Conservation (phyloP, 2,329 filamentous ascomycete species). For the Pseudogymnoascus sp. region DNA sequence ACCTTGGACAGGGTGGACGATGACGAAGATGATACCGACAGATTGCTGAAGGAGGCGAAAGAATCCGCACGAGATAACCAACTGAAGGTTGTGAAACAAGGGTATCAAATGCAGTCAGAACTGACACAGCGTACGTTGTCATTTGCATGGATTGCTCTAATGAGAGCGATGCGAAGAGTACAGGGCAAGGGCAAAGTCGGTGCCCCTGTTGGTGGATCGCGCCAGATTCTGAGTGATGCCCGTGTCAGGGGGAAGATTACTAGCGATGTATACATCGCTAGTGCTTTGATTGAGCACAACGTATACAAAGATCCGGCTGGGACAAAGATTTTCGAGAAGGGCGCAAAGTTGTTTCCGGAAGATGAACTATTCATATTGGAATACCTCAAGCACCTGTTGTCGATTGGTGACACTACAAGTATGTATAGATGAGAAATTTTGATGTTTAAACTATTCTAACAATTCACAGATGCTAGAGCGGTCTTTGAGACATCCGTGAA, state of each 20-base stretch:
- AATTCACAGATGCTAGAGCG: conserved; percentile 68
- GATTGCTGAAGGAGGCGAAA: conserved; percentile 27
- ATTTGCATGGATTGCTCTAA: conserved; percentile 89
- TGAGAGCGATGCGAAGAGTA: conserved; percentile 86
- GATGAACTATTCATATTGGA: conserved; percentile 91
- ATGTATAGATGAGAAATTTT: conserved; percentile 33
- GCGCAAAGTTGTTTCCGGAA: conserved; percentile 85
- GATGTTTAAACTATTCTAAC: conserved; percentile 15
- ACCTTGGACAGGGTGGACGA: conserved; percentile 43
- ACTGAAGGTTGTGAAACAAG: conserved; percentile 53
- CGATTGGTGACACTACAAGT: conserved; percentile 90
- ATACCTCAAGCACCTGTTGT: conserved; percentile 90
- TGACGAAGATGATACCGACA: conserved; percentile 38
- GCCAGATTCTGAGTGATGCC: conserved; percentile 83
- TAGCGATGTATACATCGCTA: conserved; percentile 90
- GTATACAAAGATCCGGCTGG: conserved; percentile 92
- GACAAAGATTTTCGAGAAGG: conserved; percentile 91
- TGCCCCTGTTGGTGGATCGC: conserved; percentile 50
- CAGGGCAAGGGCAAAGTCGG: conserved; percentile 66
- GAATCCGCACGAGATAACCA: conserved; percentile 50
- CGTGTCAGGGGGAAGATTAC: conserved; percentile 79
- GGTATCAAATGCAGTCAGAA: conserved; percentile 64
- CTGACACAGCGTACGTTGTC: conserved; percentile 79
- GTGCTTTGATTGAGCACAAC: conserved; percentile 86
- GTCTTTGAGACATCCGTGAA: conserved; percentile 94